These are phyloP conservation scores for Mimosa pudica DNA, from an alignment of 306 rosid genomes.

Conservation along the genomic window DNA sequence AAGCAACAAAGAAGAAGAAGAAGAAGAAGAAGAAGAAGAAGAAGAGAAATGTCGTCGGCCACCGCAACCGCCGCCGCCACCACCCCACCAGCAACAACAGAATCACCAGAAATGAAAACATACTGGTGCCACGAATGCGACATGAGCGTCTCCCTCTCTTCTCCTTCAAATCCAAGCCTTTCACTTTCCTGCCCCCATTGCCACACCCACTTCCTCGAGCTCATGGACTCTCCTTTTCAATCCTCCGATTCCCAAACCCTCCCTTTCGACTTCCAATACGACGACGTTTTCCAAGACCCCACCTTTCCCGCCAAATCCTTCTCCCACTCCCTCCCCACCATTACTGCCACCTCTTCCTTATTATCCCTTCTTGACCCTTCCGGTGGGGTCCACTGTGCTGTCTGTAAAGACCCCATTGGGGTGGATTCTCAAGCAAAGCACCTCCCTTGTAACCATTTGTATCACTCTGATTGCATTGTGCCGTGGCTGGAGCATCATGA, in stretches of 20 bases:
- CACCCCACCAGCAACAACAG: slow-evolving; percentile 26
- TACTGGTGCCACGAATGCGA: slow-evolving; percentile 98
- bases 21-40: background rate
- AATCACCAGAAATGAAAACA: slow-evolving; percentile 42
- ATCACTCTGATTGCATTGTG: slow-evolving; percentile 77
- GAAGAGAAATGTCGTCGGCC: slow-evolving; percentile 25
- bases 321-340: slow-evolving; percentile 39
- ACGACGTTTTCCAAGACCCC: slow-evolving; percentile 35
- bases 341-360: slow-evolving; percentile 40
- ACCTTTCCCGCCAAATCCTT: slow-evolving; percentile 28
- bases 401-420: slow-evolving; percentile 62
- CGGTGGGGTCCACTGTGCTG: slow-evolving; percentile 65
- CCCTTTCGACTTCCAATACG: slow-evolving; percentile 13
- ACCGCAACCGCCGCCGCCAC: slow-evolving; percentile 17
- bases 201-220: slow-evolving; percentile 71
- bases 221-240: slow-evolving; percentile 62
- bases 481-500: slow-evolving; percentile 73
- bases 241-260: slow-evolving; percentile 32
- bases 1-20: background rate
- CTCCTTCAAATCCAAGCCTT: slow-evolving; percentile 8
- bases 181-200: slow-evolving; percentile 65
- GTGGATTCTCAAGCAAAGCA: slow-evolving; percentile 55
- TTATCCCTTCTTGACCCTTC: slow-evolving; percentile 42
- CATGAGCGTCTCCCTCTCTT: slow-evolving; percentile 69
- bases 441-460: slow-evolving; percentile 77